Base-by-base conservation (phyloP, 169 alveolate species). In the Plasmodium berghei region DNA sequence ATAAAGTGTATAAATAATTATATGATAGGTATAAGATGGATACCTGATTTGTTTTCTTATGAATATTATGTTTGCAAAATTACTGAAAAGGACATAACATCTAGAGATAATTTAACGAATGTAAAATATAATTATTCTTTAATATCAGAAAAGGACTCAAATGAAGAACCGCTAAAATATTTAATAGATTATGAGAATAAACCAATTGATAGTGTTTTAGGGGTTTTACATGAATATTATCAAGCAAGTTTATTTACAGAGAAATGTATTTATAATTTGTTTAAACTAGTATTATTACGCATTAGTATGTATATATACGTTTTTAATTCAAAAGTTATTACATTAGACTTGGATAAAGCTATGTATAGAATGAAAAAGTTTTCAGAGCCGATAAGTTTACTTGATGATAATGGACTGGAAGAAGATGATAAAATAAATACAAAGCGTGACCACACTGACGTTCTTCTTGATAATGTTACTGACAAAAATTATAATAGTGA, bases 1-100 rank as follows among this genome's bases (percentile, higher is more conserved):
- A 46, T 83, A 56, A 83, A 83, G 28, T 83, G 90, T 62, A 83
- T 83, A 67, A 70, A 83, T 45, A 59, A 63, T 48, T 83, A 83
- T 45, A 69, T 83, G 90, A 70, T 83, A 56, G 90, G 90, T 2
- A 83, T 83, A 24, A 42, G 90, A 72, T 83, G 90, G 90, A 55
- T 83, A 1, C 90, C 86, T 14, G 85, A 83, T 18, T 24, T 83
- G 20, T 83, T 54, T 70, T 83, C 90, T 1, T 83, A 83, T 56
- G 85, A 83, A 54, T 83, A 83, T 69, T 83, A 83, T 69, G 85
- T 83, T 28, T 83, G 85, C 61, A 83, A 67, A 24, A 83, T 83
- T 24, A 83, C 83, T 6, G 90, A 83, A 49, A 34, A 8, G 42
- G 42, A 34, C 5, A 49, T 26, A 8, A 63, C 62, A 22, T 14